Conservation (phyloP, 805 yeast species). For the Pichia cephalocereana region DNA sequence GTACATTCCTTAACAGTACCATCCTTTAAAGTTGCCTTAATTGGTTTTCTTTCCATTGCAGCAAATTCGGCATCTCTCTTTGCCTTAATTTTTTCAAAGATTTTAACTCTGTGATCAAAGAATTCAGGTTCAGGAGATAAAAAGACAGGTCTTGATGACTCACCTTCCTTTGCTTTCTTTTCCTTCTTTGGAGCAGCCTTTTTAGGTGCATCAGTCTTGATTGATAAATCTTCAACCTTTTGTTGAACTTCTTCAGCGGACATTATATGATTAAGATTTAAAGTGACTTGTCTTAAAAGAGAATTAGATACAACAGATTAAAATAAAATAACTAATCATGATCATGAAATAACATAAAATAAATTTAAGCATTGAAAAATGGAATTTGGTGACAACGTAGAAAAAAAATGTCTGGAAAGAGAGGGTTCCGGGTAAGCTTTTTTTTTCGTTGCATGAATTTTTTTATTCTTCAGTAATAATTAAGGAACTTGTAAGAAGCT, state of each 20-base stretch:
- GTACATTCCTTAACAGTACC: slow-evolving; percentile 72
- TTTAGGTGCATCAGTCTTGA: slow-evolving; percentile 17
- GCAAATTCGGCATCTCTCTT: slow-evolving; percentile 69
- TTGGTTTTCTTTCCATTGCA: slow-evolving; percentile 44
- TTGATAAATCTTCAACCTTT: slow-evolving; percentile 37
- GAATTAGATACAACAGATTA: too few relatives aligned
- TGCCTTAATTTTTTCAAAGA: slow-evolving; percentile 74
- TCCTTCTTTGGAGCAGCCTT: slow-evolving; percentile 8
- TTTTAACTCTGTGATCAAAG: slow-evolving; percentile 64
- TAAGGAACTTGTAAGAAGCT: too few relatives aligned
- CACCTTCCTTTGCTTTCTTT: slow-evolving; percentile 26
- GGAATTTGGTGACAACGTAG: too few relatives aligned
- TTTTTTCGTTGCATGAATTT: too few relatives aligned
- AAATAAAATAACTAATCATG: too few relatives aligned
- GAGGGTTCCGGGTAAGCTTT: too few relatives aligned
- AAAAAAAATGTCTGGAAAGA: too few relatives aligned
- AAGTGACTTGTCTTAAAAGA: too few relatives aligned
- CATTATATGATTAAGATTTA: slow-evolving; percentile 1
- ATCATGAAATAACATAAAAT: too few relatives aligned
- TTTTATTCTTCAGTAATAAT: too few relatives aligned
- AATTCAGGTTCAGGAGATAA: slow-evolving; percentile 78
- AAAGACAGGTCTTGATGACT: slow-evolving; percentile 32
- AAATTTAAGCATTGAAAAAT: too few relatives aligned
- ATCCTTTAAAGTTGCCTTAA: slow-evolving; percentile 78
- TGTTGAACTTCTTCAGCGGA: slow-evolving; percentile 36